phyloP scores from a whole-genome alignment of 1,139 yeast genomes.

The Lodderomyces margitis region DNA sequence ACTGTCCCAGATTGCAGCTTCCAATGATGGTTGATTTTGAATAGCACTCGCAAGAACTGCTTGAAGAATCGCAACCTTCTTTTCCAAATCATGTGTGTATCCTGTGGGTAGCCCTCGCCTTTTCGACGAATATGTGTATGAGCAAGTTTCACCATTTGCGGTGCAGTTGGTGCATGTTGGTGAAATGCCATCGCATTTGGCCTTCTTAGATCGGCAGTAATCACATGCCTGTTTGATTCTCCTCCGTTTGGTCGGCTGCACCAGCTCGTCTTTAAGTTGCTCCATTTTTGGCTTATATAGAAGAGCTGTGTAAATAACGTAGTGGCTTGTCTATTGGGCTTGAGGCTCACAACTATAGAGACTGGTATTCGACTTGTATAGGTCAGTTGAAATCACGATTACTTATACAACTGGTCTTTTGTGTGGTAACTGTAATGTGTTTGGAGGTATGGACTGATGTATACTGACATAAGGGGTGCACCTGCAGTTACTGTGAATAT shows the following conservation, averaged over 20 bases:
- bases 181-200: constrained; percentile 24
- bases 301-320: too few relatives aligned
- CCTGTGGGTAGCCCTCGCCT: constrained; percentile 26
- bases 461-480: too few relatives aligned
- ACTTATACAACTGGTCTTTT: too few relatives aligned
- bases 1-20: constrained; percentile 8
- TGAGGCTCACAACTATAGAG: too few relatives aligned
- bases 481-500: too few relatives aligned
- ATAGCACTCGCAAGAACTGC: constrained; percentile 17
- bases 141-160: constrained; percentile 16
- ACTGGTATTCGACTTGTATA: too few relatives aligned
- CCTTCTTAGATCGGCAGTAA: constrained; percentile 22
- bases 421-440: too few relatives aligned
- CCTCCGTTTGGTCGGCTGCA: constrained; percentile 11
- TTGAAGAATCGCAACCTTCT: constrained; percentile 19
- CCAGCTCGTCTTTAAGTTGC: not conserved
- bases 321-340: too few relatives aligned
- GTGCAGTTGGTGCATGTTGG: constrained; percentile 23
- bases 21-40: constrained; percentile 8
- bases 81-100: constrained; percentile 23
- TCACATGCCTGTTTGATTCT: constrained; percentile 27
- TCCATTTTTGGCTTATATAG: not conserved
- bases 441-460: too few relatives aligned
- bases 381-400: too few relatives aligned
- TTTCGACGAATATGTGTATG: constrained; percentile 20